Percentiles rank a stretch among this genome's conserved stretches.
These are phyloP conservation scores for Metroxylon sagu DNA, from an alignment of 176 grass and related monocot species.

Conservation along the genomic window DNA sequence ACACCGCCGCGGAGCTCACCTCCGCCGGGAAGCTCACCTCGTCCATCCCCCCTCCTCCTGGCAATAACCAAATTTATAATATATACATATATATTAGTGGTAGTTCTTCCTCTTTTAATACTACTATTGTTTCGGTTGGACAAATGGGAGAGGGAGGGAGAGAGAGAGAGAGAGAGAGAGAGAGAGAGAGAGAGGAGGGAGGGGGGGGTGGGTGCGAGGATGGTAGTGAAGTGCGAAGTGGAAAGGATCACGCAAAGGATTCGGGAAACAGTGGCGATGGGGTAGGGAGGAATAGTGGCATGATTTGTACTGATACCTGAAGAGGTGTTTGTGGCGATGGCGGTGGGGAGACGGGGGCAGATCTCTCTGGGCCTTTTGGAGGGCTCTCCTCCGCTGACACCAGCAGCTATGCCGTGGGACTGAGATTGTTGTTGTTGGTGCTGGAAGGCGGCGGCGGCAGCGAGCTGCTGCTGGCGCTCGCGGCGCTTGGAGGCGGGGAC, in stretches of 20 bases:
- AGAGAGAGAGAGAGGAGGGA: too few species aligned
- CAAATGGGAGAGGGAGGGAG: too few species aligned
- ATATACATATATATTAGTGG: too few species aligned
- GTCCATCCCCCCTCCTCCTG: constrained; percentile 28
- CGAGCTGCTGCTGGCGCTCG: constrained; percentile 78
- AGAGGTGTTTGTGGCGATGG: constrained; percentile 46
- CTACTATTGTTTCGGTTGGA: too few species aligned
- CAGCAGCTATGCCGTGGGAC: not conserved
- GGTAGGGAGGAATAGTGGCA: constrained; percentile 8
- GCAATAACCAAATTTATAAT: too few species aligned
- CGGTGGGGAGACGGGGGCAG: not conserved
- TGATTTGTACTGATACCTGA: constrained; percentile 47
- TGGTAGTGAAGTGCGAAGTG: not conserved
- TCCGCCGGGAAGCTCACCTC: constrained; percentile 76
- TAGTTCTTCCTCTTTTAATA: too few species aligned
- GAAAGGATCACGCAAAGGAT: constrained; percentile 25
- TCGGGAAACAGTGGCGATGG: constrained; percentile 23
- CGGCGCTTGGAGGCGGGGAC: constrained; percentile 81
- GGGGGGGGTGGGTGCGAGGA: constrained; percentile 14
- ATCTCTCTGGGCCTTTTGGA: constrained; percentile 46
- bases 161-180: too few species aligned
- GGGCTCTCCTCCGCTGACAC: constrained; percentile 4
- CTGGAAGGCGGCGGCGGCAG: constrained; percentile 24
- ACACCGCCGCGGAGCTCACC: constrained; percentile 77
- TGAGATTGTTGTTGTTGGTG: not conserved